A percentile compares a stretch with the other conserved stretches of the same genome.
phyloP scores from a whole-genome alignment of 2,329 filamentous ascomycete genomes.

The Neofusicoccum ribis region DNA sequence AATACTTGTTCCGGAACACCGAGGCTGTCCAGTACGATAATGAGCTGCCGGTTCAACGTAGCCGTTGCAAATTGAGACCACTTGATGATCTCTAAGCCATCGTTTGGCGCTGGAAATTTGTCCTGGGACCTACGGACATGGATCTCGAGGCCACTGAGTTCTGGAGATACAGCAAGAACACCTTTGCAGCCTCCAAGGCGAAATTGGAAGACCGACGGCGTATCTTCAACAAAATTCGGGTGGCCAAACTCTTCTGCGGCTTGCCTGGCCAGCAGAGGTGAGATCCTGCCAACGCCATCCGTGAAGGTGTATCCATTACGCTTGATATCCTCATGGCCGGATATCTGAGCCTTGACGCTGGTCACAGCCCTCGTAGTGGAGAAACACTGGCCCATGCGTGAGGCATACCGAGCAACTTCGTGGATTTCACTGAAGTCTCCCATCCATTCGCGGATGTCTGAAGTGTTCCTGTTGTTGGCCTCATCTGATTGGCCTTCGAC shows the following conservation, averaged over 20 bases:
- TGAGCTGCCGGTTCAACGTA: constrained; percentile 86
- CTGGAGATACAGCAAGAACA: constrained; percentile 66
- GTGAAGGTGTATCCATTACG: constrained; percentile 73
- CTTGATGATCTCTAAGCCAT: constrained; percentile 80
- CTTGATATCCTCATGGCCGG: constrained; percentile 68
- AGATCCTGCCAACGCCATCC: constrained; percentile 94
- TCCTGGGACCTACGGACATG: constrained; percentile 81
- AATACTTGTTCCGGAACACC: constrained; percentile 71
- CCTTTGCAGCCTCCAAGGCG: constrained; percentile 92
- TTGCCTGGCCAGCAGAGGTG: constrained; percentile 70
- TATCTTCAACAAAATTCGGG: constrained; percentile 50
- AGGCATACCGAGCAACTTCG: constrained; percentile 84
- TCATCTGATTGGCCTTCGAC: constrained; percentile 66
- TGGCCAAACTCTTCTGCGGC: constrained; percentile 70
- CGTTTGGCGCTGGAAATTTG: constrained; percentile 75
- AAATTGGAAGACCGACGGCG: constrained; percentile 87
- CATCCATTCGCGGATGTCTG: constrained; percentile 76
- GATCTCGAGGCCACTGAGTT: constrained; percentile 67
- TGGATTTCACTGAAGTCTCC: constrained; percentile 79
- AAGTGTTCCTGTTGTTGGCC: constrained; percentile 33
- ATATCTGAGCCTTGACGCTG: constrained; percentile 51
- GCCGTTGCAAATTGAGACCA: constrained; percentile 75
- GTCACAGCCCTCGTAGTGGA: constrained; percentile 73
- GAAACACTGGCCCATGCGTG: constrained; percentile 90
- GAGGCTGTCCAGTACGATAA: constrained; percentile 77